A percentile compares a stretch with the other conserved stretches of the same genome.
These are phyloP conservation scores for Coemansia sp. DNA, from an alignment of 192 early-diverging fungal species.

Conservation along the genomic window DNA sequence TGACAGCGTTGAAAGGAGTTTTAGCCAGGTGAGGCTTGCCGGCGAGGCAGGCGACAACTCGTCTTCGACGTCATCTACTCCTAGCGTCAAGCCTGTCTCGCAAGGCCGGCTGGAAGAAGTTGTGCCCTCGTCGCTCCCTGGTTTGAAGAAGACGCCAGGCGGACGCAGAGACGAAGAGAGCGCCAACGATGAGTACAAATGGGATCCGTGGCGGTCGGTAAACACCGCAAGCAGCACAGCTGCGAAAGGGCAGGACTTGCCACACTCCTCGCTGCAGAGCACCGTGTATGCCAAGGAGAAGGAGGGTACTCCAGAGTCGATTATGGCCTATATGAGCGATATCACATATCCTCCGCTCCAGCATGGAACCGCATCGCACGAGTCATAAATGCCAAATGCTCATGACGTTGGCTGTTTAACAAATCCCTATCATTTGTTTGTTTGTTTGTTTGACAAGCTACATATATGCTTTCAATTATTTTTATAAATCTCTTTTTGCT, in stretches of 20 bases:
- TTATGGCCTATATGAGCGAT: slow-evolving; percentile 42
- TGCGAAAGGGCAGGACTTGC: slow-evolving; percentile 5
- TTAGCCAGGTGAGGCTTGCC: slow-evolving; percentile 28
- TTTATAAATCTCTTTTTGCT: background rate
- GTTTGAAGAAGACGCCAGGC: slow-evolving; percentile 26
- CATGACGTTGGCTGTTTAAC: no score
- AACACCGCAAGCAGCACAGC: slow-evolving; percentile 21
- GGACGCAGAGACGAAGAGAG: background rate
- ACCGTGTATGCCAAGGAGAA: slow-evolving; percentile 29
- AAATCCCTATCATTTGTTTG: no score
- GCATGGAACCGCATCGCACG: slow-evolving; percentile 9
- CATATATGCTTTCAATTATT: no score
- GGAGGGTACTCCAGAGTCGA: slow-evolving; percentile 18
- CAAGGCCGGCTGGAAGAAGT: slow-evolving; percentile 9
- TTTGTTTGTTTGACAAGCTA: no score
- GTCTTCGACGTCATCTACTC: background rate
- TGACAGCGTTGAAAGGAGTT: slow-evolving; percentile 14
- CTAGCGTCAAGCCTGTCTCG: slow-evolving; percentile 7
- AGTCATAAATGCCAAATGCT: background rate
- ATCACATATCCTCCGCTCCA: slow-evolving; percentile 53
- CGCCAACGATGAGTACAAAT: slow-evolving; percentile 19
- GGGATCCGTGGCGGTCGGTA: slow-evolving; percentile 52
- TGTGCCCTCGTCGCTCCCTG: slow-evolving; percentile 39
- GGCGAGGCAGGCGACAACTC: slow-evolving; percentile 39
- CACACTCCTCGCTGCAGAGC: slow-evolving; percentile 42